Evolutionary conservation across 345 rosid species (phyloP), one percentile per base, ranked within the genome.

Genomic region (Streptanthus diversifolius): DNA sequence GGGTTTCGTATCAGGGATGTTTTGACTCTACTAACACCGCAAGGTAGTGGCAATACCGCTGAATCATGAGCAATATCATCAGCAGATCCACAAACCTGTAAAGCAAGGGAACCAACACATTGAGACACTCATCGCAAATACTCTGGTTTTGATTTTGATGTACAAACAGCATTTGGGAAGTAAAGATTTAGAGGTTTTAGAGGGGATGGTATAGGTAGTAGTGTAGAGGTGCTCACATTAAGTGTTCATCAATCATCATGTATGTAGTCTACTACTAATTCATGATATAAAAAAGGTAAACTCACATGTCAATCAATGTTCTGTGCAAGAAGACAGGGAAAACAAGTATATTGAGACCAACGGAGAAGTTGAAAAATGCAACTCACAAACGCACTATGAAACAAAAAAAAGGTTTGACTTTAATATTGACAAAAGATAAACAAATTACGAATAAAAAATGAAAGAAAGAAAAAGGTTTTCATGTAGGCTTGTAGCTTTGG

Each of bases 1-100:
- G 93, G 96, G 48, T 77, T 8, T 58, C 87, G 85, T 70, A 88
- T 93, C 71, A 82, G 89, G 25, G 87, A 89, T 65, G 32, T 88
- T 33, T 83, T 80, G 0, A 80, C 83, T 21, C 70, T 57, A 63
- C 66, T 80, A 66, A 74, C 74, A 64, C 83, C 83, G 0, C 80
- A 61, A 47, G 12, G 39, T 21, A 70, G 22, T 63, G 79, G 84
- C 72, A 76, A 85, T 29, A 40, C 87, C 0, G 70, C 79, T 58
- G 72, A 80, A 48, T 70, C 80, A 48, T 77, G 75, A 77, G 51
- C 69, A 51, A 13, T 39, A 36, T 15, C 21, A 30, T 17, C 15
- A 73, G 36, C 33, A 49, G 10, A 32, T 24, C 43, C 43, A 36
- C 79, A 49, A 49, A 48, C 66, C 51, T 49, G 40, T 27, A 59